These are phyloP conservation scores for Cryphonectria radicalis DNA, from an alignment of 2,329 filamentous ascomycete species.

Conservation along the genomic window DNA sequence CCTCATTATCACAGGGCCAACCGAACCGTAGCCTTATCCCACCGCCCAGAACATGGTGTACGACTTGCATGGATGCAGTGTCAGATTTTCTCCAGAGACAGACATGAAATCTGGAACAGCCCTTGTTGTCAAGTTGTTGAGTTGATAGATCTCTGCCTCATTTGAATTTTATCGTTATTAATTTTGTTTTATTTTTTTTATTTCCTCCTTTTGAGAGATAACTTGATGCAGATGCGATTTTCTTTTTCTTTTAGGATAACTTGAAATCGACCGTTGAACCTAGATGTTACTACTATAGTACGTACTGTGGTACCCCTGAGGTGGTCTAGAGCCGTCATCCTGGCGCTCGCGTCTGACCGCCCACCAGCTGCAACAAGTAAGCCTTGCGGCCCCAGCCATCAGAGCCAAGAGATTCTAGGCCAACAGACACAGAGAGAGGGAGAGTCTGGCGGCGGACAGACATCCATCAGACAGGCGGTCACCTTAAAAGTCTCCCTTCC, in stretches of 20 bases:
- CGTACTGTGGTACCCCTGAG: conserved; percentile 7
- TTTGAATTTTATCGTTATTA: not conserved
- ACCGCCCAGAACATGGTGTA: not conserved
- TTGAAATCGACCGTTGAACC: not conserved
- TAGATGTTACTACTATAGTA: not conserved
- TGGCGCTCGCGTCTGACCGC: conserved; percentile 11
- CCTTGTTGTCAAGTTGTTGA: not conserved
- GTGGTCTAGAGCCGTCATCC: conserved; percentile 23
- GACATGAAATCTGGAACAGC: not conserved
- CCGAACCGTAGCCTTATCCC: not conserved
- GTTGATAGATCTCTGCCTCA: not conserved
- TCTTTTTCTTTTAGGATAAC: not conserved
- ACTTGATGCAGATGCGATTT: not conserved
- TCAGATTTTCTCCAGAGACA: not conserved
- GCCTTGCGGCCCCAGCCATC: not conserved
- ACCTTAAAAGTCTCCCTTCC: conserved; percentile 18
- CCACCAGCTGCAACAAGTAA: not conserved
- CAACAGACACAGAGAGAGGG: not conserved
- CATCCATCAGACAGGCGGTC: not conserved
- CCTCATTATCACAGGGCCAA: conserved; percentile 14
- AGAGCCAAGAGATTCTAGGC: not conserved
- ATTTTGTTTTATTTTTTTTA: not conserved
- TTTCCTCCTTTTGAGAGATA: not conserved
- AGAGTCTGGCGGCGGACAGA: not conserved
- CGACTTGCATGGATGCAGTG: not conserved